Evolutionary conservation across 2,329 filamentous ascomycete genomes (phyloP), one percentile per base, ranked within the genome.

Genomic region (Dissoconium aciculare): DNA sequence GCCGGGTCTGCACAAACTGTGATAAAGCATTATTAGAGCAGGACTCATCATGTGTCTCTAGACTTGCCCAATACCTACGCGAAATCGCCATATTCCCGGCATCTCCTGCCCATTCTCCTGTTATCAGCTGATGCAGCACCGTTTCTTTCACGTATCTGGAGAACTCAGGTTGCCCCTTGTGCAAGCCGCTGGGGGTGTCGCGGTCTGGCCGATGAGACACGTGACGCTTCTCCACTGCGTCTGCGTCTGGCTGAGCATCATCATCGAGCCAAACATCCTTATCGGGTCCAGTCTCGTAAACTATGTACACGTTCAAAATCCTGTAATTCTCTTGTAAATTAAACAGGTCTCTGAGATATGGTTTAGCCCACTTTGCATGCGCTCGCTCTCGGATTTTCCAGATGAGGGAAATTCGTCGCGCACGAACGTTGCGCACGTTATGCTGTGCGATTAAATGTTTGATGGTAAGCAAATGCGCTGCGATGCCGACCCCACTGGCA

Each of bases 41-140:
- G n/a, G n/a, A n/a, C n/a, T n/a, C n/a, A n/a, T n/a, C n/a, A n/a
- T n/a, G n/a, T n/a, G n/a, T n/a, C n/a, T n/a, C n/a, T n/a, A 13
- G 12, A 11, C 12, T 15, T 16, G 14, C 13, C 26, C 23, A 14
- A 17, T 25, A 17, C 34, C 30, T 27, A 36, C 26, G 19, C 14
- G 27, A 37, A 19, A 37, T 8, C n/a, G 27, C 34, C 14, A 34
- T 37, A 17, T 27, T 31, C 4, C 34, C 34, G 10, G 31, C 34
- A n/a, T 37, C 34, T 23, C 21, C 34, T n/a, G 12, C 15, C 11
- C 10, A 37, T 15, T 37, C 34, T 13, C 17, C 19, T 11, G 17
- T 30, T 5, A 37, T 10, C n/a, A 26, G 10, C 31, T 28, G 23
- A 10, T 11, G 11, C 11, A 37, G 11, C 15, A 30, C 32, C 12